Conservation (phyloP, 306 rosid genomes). For the Begonia peltatifolia region DNA sequence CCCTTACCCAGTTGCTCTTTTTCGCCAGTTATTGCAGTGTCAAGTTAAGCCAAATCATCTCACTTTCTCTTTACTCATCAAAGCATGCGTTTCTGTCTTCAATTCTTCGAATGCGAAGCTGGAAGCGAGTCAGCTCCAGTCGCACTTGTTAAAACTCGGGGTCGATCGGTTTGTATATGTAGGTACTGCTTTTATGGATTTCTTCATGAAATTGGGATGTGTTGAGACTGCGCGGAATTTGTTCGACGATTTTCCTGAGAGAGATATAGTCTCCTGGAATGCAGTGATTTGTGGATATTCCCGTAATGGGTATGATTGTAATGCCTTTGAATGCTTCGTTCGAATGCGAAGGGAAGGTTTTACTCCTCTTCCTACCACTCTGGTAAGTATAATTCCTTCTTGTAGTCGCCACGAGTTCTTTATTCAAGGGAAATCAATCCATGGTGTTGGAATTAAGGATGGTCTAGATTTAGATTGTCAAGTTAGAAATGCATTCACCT, state of each 20-base stretch:
- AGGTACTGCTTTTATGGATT: constrained; percentile 44
- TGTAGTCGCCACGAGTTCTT: constrained; percentile 23
- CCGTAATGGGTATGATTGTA: constrained; percentile 18
- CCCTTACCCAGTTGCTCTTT: constrained; percentile 12
- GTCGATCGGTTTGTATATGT: constrained; percentile 28
- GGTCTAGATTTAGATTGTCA: constrained; percentile 26
- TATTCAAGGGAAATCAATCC: constrained; percentile 31
- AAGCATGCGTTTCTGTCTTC: constrained; percentile 27
- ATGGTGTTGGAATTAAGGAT: constrained; percentile 35
- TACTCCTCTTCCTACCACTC: constrained; percentile 23
- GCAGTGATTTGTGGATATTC: constrained; percentile 61
- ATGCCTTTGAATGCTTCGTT: constrained; percentile 22
- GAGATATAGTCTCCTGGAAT: constrained; percentile 66
- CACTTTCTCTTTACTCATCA: constrained; percentile 50
- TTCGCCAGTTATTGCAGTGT: constrained; percentile 27
- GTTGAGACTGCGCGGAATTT: constrained; percentile 24
- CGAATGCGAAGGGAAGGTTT: constrained; percentile 31
- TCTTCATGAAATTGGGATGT: constrained; percentile 39
- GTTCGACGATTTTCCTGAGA: constrained; percentile 49
- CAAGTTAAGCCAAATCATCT: constrained; percentile 24
- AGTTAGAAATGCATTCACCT: constrained; percentile 41
- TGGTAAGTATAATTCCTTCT: constrained; percentile 37
- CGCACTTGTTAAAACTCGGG: constrained; percentile 36
- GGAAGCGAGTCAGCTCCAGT: constrained; percentile 41
- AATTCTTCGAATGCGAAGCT: constrained; percentile 10